A percentile compares a stretch with the other conserved stretches of the same genome.
Evolutionary conservation across 2,329 filamentous ascomycete genomes (phyloP).

Genomic region (Fusarium circinatum): DNA sequence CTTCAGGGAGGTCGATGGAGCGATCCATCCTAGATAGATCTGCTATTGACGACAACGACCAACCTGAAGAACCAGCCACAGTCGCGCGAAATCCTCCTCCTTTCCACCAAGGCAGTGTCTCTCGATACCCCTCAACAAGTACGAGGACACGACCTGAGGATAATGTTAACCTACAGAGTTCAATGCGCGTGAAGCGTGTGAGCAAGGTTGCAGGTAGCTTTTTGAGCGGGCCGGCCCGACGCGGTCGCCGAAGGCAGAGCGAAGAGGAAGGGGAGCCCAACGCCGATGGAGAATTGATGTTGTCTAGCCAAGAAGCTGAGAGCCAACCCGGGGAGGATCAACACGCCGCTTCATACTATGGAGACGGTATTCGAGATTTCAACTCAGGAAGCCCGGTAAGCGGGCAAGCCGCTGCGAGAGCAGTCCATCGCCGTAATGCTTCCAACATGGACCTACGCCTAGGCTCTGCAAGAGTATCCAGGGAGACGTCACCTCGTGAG

Average conservation of each 20-base stretch:
- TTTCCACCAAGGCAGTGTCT: slow-evolving; percentile 62
- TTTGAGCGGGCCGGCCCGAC: slow-evolving; percentile 80
- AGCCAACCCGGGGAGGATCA: slow-evolving; percentile 53
- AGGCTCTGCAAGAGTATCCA: slow-evolving; percentile 47
- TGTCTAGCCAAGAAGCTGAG: slow-evolving; percentile 56
- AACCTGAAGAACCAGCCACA: slow-evolving; percentile 61
- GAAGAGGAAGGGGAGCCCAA: slow-evolving; percentile 65
- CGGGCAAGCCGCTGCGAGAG: slow-evolving; percentile 56
- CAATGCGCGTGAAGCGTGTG: slow-evolving; percentile 80
- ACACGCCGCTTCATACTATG: slow-evolving; percentile 56
- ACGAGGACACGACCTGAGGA: slow-evolving; percentile 67
- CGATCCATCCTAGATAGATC: slow-evolving; percentile 50
- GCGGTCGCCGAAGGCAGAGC: slow-evolving; percentile 68
- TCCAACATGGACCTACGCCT: slow-evolving; percentile 52
- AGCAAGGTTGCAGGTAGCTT: slow-evolving; percentile 81
- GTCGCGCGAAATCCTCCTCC: slow-evolving; percentile 59
- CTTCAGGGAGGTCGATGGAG: slow-evolving; percentile 51
- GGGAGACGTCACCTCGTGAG: slow-evolving; percentile 35
- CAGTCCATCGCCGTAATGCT: slow-evolving; percentile 53
- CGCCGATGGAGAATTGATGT: slow-evolving; percentile 54
- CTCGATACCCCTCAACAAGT: slow-evolving; percentile 62
- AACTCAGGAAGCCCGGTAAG: slow-evolving; percentile 70
- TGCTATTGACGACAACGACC: slow-evolving; percentile 57
- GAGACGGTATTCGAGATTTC: slow-evolving; percentile 57
- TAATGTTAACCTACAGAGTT: slow-evolving; percentile 73